Conservation (phyloP, 2,329 filamentous ascomycete genomes). For the Ophiosphaerella korrae region DNA sequence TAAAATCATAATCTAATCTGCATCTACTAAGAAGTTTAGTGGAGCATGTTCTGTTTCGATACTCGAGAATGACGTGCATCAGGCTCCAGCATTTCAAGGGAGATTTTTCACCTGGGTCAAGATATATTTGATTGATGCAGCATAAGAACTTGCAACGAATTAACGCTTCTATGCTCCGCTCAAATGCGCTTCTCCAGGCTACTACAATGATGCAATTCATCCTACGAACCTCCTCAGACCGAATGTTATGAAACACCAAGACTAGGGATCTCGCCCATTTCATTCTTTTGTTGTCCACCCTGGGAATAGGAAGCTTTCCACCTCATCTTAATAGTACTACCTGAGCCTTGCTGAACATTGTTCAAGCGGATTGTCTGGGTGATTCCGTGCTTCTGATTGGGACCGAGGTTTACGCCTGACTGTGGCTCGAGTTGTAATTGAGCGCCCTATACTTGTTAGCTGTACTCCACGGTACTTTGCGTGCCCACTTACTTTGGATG, state of each 20-base stretch:
- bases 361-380: conserved; percentile 81
- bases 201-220: not conserved
- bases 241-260: conserved; percentile 70
- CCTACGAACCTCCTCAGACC: conserved; percentile 6
- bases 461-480: not conserved
- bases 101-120: too few relatives aligned
- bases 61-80: too few relatives aligned
- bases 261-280: conserved; percentile 83
- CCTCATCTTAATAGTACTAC: conserved; percentile 81
- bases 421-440: conserved; percentile 84
- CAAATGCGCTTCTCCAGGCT: conserved; percentile 10
- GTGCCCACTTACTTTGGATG: conserved; percentile 73
- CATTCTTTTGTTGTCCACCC: conserved; percentile 68
- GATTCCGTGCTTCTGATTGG: conserved; percentile 75
- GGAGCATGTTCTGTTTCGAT: too few relatives aligned
- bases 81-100: too few relatives aligned
- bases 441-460: conserved; percentile 65
- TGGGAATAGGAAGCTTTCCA: conserved; percentile 86
- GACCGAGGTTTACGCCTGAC: conserved; percentile 74
- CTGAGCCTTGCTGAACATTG: conserved; percentile 73
- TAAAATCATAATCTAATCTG: too few relatives aligned
- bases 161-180: conserved; percentile 1
- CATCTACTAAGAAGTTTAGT: too few relatives aligned
- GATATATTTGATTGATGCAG: too few relatives aligned
- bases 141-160: too few relatives aligned